phyloP scores from a whole-genome alignment of 169 alveolate genomes.

The Plasmodium sp. region DNA sequence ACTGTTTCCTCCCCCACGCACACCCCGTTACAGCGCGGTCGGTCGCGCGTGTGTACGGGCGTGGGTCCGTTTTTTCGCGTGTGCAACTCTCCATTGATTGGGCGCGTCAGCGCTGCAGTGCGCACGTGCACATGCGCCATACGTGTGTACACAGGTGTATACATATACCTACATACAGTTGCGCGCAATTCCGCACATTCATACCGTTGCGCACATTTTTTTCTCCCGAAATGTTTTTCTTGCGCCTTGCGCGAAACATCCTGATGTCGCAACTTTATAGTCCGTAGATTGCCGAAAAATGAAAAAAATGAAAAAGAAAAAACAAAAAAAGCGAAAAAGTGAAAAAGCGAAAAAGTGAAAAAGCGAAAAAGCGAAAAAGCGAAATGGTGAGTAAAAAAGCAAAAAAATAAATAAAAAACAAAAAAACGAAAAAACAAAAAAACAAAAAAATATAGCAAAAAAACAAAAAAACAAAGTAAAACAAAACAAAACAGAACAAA shows the following conservation, averaged over 20 bases:
- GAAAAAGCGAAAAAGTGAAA: not conserved
- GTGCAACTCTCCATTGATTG: not conserved
- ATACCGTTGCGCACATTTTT: not conserved
- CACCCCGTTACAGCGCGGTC: not conserved
- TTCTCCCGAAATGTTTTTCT: not conserved
- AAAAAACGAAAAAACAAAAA: not conserved
- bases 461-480: not conserved
- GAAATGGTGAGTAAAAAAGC: not conserved
- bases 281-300: not conserved
- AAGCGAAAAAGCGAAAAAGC: not conserved
- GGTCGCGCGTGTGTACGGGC: not conserved
- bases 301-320: constrained; percentile 5
- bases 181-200: not conserved
- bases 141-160: not conserved
- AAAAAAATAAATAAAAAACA: not conserved
- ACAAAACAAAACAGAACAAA: not conserved
- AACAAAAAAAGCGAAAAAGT: not conserved
- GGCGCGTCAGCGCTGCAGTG: not conserved
- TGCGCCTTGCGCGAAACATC: not conserved
- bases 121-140: not conserved
- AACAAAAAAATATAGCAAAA: not conserved
- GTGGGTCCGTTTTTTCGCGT: not conserved
- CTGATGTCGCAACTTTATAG: not conserved
- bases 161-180: not conserved
- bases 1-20: not conserved